Evolutionary conservation across 2,329 filamentous ascomycete genomes (phyloP).

Genomic region (Fusarium gaditjirri): DNA sequence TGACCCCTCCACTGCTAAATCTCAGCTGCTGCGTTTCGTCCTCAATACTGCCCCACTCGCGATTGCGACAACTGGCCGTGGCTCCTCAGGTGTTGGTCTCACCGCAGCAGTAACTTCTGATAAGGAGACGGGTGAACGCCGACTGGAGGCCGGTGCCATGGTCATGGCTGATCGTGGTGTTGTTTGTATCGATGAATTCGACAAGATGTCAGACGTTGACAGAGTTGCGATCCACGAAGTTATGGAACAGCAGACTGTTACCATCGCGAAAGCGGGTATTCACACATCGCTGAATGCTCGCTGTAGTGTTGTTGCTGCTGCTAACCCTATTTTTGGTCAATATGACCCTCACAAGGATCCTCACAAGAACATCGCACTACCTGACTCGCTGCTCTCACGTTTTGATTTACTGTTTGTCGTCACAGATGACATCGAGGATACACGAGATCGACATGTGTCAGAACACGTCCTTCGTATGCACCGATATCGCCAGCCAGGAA

Average conservation of each 20-base stretch:
- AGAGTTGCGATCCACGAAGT: constrained; percentile 99
- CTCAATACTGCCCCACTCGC: constrained; percentile 96
- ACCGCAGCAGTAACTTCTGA: constrained; percentile 96
- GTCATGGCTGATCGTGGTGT: constrained; percentile 96
- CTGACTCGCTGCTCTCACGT: constrained; percentile 95
- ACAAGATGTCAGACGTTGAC: constrained; percentile 99
- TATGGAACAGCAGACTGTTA: constrained; percentile 99
- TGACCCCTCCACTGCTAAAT: constrained; percentile 98
- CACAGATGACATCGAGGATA: constrained; percentile 97
- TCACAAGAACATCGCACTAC: constrained; percentile 97
- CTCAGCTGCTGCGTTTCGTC: constrained; percentile 96
- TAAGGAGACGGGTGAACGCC: constrained; percentile 95
- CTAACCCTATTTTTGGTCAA: constrained; percentile 97
- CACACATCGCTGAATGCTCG: constrained; percentile 97
- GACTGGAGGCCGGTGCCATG: constrained; percentile 98
- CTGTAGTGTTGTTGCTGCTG: constrained; percentile 95
- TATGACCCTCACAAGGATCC: constrained; percentile 99
- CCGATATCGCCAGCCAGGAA: constrained; percentile 89
- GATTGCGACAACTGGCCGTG: constrained; percentile 95
- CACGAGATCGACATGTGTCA: constrained; percentile 88
- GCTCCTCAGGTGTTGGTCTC: constrained; percentile 96
- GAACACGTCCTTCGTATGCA: constrained; percentile 99
- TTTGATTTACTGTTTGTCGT: constrained; percentile 98
- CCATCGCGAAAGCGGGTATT: constrained; percentile 97
- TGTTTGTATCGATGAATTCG: constrained; percentile 98